These are phyloP conservation scores for Ustilago bromivora DNA, from an alignment of 1,284 basidiomycete genomes.

Conservation along the genomic window DNA sequence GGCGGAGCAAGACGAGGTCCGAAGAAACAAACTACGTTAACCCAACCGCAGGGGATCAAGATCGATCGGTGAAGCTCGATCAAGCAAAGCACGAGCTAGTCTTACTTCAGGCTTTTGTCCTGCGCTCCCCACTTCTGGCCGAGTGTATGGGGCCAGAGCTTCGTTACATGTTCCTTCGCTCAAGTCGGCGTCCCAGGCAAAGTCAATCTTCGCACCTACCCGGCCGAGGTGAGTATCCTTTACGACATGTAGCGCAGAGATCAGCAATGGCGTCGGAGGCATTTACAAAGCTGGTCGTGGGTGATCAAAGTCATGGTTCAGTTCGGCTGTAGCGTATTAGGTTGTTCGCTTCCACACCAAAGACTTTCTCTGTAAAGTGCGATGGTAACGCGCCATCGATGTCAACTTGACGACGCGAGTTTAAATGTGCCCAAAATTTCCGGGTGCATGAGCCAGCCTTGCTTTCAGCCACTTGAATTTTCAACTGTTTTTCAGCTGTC, in stretches of 20 bases:
- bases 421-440: background rate
- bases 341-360: background rate
- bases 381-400: conserved; percentile 4
- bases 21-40: background rate
- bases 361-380: background rate
- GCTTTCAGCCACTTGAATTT: conserved; percentile 1
- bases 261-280: background rate
- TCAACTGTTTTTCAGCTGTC: conserved; percentile 2
- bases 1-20: conserved; percentile 1
- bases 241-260: no score
- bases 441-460: background rate
- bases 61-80: conserved; percentile 5
- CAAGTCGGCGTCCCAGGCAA: conserved; percentile 1
- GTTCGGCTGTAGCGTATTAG: conserved; percentile 1
- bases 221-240: background rate
- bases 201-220: conserved; percentile 3
- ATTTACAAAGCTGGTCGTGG: background rate
- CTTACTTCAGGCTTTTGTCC: background rate
- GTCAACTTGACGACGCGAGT: conserved; percentile 7
- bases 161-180: background rate
- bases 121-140: no score
- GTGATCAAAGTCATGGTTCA: background rate
- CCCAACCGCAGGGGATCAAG: background rate
- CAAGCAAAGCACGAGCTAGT: background rate
- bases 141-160: background rate